Conservation (phyloP, 176 grass and related monocot species). For the Oryza glumipatula region DNA sequence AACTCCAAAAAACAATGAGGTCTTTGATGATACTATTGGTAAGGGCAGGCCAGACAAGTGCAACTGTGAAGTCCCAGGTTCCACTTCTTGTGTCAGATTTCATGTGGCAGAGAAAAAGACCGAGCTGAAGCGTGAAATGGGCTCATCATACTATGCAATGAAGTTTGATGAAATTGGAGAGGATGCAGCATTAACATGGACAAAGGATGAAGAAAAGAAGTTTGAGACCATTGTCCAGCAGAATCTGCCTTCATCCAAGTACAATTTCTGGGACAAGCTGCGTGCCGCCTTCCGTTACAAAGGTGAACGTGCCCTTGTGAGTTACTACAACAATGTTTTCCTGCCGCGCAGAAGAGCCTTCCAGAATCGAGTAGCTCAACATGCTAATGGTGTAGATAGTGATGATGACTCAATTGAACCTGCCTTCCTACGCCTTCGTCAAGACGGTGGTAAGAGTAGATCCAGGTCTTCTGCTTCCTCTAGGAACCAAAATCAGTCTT, state of each 20-base stretch:
- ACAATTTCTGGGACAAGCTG: constrained; percentile 50
- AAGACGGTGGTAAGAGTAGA: constrained; percentile 11
- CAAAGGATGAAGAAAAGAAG: constrained; percentile 45
- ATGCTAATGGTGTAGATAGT: constrained; percentile 42
- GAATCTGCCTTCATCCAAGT: constrained; percentile 35
- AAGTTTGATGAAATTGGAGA: constrained; percentile 44
- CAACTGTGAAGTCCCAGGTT: constrained; percentile 41
- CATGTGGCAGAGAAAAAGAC: constrained; percentile 60
- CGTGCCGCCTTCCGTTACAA: constrained; percentile 34
- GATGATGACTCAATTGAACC: constrained; percentile 54
- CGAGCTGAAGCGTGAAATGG: constrained; percentile 59
- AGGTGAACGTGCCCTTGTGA: constrained; percentile 36
- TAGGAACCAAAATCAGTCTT: background rate
- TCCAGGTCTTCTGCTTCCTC: constrained; percentile 7
- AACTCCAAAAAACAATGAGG: constrained; percentile 34
- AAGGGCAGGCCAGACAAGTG: constrained; percentile 46
- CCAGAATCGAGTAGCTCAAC: constrained; percentile 44
- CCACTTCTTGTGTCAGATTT: constrained; percentile 54
- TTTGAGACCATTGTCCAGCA: constrained; percentile 37
- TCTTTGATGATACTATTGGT: constrained; percentile 33
- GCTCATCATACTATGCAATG: constrained; percentile 46
- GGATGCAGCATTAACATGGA: constrained; percentile 53
- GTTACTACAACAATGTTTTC: constrained; percentile 75
- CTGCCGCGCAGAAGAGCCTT: constrained; percentile 39
- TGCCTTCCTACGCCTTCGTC: constrained; percentile 35